Percentiles rank a stretch among this genome's conserved stretches.
These are phyloP conservation scores for Trifolium fragiferum DNA, from an alignment of 306 rosid species.

Conservation along the genomic window DNA sequence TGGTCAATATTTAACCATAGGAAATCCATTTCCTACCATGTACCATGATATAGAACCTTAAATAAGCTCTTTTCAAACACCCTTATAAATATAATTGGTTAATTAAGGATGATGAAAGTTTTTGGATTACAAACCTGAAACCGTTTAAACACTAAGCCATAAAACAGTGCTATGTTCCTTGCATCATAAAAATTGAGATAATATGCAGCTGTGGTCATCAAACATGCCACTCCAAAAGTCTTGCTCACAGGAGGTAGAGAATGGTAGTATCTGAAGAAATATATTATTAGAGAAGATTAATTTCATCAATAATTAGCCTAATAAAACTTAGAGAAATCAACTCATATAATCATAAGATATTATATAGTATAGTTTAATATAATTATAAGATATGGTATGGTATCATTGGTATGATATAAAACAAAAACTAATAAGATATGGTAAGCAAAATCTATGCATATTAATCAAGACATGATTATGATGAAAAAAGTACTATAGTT, in stretches of 20 bases:
- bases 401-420: no score
- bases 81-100: no score
- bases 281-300: background rate
- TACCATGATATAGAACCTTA: no score
- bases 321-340: no score
- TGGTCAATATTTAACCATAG: no score
- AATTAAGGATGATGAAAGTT: no score
- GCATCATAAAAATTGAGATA: conserved; percentile 49
- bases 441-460: conserved; percentile 21
- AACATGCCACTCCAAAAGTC: conserved; percentile 68
- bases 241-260: conserved; percentile 87
- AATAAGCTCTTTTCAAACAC: no score
- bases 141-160: conserved; percentile 55
- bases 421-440: background rate
- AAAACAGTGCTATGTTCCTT: conserved; percentile 29
- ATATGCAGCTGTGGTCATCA: conserved; percentile 63
- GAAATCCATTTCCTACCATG: no score
- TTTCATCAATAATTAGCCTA: no score
- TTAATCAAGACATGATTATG: background rate
- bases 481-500: background rate
- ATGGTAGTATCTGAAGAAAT: conserved; percentile 59
- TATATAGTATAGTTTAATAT: background rate
- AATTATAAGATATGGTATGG: background rate
- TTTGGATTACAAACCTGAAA: conserved; percentile 54
- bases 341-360: no score